Evolutionary conservation across 306 rosid genomes (phyloP).

Genomic region (Begonia peltatifolia): DNA sequence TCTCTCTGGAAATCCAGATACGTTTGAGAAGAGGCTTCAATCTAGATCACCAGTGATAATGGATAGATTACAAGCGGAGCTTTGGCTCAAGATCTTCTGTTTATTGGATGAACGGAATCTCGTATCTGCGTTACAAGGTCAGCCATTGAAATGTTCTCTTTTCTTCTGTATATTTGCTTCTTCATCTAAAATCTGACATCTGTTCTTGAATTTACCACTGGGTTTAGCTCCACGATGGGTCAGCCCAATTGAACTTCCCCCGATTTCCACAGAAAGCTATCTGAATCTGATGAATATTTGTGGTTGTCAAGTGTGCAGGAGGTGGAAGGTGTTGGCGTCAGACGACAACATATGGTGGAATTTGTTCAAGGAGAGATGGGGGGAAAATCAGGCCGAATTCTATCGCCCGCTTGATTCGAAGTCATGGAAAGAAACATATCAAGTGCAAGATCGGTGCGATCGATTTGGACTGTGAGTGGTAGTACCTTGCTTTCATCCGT

Average conservation of each 20-base stretch:
- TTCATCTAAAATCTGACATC: neutral
- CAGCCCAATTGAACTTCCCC: neutral
- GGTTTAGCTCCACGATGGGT: neutral
- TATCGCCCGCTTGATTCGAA: slow-evolving; percentile 38
- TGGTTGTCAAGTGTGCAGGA: slow-evolving; percentile 39
- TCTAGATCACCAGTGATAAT: slow-evolving; percentile 6
- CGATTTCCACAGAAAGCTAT: neutral
- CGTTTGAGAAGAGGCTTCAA: neutral
- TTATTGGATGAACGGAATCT: slow-evolving; percentile 46
- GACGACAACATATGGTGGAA: slow-evolving; percentile 43
- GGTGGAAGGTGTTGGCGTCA: slow-evolving; percentile 52
- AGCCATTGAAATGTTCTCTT: neutral
- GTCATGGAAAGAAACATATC: slow-evolving; percentile 52
- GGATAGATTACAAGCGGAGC: slow-evolving; percentile 51
- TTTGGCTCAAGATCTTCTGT: slow-evolving; percentile 37
- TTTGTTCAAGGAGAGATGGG: slow-evolving; percentile 75
- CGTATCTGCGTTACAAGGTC: slow-evolving; percentile 49
- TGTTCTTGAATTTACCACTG: neutral
- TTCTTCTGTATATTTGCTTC: neutral
- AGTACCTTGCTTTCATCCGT: slow-evolving; percentile 2
- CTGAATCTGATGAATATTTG: too few species aligned
- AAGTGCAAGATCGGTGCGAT: slow-evolving; percentile 56
- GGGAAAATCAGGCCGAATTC: slow-evolving; percentile 38
- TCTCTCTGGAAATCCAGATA: neutral
- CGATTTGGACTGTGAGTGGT: slow-evolving; percentile 57